Evolutionary conservation across 495 filamentous ascomycete genomes (phyloP).

Genomic region (Oidiodendron maius): DNA sequence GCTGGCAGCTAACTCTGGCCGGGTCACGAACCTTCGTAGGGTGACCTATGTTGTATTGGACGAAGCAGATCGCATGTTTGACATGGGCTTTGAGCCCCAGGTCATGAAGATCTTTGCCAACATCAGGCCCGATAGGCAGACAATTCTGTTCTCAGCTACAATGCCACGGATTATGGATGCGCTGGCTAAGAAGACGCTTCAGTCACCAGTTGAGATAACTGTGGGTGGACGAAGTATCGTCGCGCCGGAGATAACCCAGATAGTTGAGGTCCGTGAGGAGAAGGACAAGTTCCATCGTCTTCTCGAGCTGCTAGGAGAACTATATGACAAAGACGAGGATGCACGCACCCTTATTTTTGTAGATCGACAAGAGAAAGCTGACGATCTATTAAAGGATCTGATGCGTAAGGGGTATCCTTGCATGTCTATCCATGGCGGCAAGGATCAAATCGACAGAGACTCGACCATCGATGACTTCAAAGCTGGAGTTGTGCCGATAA

Average conservation of each 20-base stretch:
- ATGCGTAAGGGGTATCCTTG: constrained; percentile 88
- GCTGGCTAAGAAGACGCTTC: constrained; percentile 81
- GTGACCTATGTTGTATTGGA: constrained; percentile 93
- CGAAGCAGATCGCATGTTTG: constrained; percentile 98
- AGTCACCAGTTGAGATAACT: constrained; percentile 80
- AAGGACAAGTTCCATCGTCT: constrained; percentile 80
- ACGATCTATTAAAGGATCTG: constrained; percentile 73
- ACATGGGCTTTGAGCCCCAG: constrained; percentile 98
- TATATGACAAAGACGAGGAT: constrained; percentile 85
- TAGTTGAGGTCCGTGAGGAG: constrained; percentile 82
- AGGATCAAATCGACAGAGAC: constrained; percentile 92
- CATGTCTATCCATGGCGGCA: constrained; percentile 94
- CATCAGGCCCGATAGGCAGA: constrained; percentile 86
- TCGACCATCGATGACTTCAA: constrained; percentile 96
- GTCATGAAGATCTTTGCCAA: constrained; percentile 95
- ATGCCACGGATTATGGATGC: constrained; percentile 94
- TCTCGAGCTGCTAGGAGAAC: constrained; percentile 78
- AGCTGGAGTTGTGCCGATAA: constrained; percentile 76
- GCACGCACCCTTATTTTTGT: constrained; percentile 88
- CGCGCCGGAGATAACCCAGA: constrained; percentile 89
- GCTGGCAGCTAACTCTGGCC: constrained; percentile 82
- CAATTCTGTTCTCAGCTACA: constrained; percentile 92
- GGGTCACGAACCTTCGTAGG: constrained; percentile 83
- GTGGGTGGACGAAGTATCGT: constrained; percentile 91
- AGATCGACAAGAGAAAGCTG: constrained; percentile 90